Evolutionary conservation across 1,139 yeast species (phyloP).

Genomic region (Saccharomyces hybrid): DNA sequence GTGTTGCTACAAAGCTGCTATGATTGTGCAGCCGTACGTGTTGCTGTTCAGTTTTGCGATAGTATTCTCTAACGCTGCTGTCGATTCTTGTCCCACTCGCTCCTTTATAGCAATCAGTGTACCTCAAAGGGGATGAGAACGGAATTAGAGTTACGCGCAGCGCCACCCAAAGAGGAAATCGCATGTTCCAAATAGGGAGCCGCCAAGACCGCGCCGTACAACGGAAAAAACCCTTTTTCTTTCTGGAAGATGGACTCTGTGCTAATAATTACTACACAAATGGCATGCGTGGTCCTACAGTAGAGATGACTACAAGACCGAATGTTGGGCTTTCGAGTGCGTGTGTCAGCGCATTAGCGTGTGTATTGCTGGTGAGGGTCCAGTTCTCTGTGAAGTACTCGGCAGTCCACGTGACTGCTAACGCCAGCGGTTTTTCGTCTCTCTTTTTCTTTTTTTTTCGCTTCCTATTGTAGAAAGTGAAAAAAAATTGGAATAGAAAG

Average conservation of each 20-base stretch:
- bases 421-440: background rate
- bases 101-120: background rate
- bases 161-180: slow-evolving; percentile 14
- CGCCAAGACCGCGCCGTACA: slow-evolving; percentile 82
- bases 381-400: too few species aligned
- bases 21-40: background rate
- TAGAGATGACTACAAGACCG: background rate
- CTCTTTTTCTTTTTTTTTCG: background rate
- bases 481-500: background rate
- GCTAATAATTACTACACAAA: background rate
- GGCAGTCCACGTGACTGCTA: background rate
- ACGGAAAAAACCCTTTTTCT: slow-evolving; percentile 56
- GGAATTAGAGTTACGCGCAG: background rate
- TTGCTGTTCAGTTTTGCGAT: background rate
- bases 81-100: background rate
- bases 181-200: slow-evolving; percentile 36
- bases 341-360: background rate
- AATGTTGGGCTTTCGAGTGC: background rate
- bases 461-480: background rate
- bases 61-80: background rate
- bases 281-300: background rate
- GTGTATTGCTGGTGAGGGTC: background rate
- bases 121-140: background rate
- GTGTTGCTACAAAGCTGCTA: background rate
- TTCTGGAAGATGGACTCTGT: slow-evolving; percentile 52